Conservation (phyloP, 2,329 filamentous ascomycete genomes). For the Annulohypoxylon truncatum region DNA sequence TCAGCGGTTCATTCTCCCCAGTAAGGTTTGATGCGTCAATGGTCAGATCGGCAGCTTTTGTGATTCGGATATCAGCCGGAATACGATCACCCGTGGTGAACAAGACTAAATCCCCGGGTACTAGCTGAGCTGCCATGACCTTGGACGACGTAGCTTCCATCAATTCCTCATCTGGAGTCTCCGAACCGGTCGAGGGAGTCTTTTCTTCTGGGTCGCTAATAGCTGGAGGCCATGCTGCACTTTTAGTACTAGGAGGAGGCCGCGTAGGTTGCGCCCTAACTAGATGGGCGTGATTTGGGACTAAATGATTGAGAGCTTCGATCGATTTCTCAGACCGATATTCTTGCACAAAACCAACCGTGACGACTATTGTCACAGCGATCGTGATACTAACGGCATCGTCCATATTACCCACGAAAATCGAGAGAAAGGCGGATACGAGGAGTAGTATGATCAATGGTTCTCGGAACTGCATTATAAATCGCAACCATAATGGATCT, state of each 20-base stretch:
- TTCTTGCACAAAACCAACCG: constrained; percentile 96
- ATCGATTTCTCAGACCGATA: constrained; percentile 98
- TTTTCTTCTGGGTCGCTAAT: constrained; percentile 60
- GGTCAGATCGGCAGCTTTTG: constrained; percentile 85
- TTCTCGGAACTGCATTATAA: constrained; percentile 96
- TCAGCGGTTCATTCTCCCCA: constrained; percentile 93
- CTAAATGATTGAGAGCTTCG: constrained; percentile 91
- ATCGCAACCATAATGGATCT: constrained; percentile 94
- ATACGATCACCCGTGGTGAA: constrained; percentile 98
- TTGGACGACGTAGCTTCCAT: constrained; percentile 82
- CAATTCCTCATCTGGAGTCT: constrained; percentile 70
- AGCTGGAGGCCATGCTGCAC: constrained; percentile 62
- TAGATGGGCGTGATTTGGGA: constrained; percentile 96
- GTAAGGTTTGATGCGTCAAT: constrained; percentile 98
- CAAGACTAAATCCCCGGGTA: constrained; percentile 90
- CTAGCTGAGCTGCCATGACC: constrained; percentile 86
- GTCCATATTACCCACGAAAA: constrained; percentile 92
- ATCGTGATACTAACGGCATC: constrained; percentile 96
- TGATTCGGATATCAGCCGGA: constrained; percentile 95
- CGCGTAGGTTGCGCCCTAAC: constrained; percentile 71
- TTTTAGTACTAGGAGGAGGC: constrained; percentile 49
- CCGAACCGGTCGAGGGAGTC: constrained; percentile 62
- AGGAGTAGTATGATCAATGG: constrained; percentile 93
- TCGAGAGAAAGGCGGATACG: constrained; percentile 86
- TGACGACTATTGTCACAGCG: constrained; percentile 96